phyloP scores from a whole-genome alignment of 352 stramenopile genomes.

The Phytophthora colocasiae region DNA sequence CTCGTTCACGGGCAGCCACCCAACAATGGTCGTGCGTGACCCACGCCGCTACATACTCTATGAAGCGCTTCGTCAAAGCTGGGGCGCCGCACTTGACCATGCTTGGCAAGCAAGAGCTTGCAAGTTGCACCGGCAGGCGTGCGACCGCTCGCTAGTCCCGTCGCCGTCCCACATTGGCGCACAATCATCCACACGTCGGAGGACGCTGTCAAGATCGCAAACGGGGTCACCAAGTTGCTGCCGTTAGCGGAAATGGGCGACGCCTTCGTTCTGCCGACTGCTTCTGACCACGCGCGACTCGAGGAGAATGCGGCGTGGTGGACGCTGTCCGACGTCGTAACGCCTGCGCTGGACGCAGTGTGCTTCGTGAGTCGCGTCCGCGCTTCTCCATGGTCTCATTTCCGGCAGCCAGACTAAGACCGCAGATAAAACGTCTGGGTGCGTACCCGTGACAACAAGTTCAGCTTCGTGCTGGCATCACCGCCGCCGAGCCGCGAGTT shows the following conservation, averaged over 20 bases:
- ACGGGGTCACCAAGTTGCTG: neutral
- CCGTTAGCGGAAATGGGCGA: slow-evolving; percentile 1
- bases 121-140: neutral
- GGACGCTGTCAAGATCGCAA: slow-evolving; percentile 1
- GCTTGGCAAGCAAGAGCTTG: slow-evolving; percentile 21
- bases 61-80: slow-evolving; percentile 23
- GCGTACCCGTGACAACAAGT: slow-evolving; percentile 35
- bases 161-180: neutral
- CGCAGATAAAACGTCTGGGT: slow-evolving; percentile 15
- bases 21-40: slow-evolving; percentile 18
- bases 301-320: neutral
- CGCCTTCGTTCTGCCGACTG: slow-evolving; percentile 10
- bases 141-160: slow-evolving; percentile 10
- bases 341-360: slow-evolving; percentile 15
- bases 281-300: slow-evolving; percentile 20
- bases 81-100: slow-evolving; percentile 23
- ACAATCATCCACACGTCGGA: slow-evolving; percentile 10
- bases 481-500: slow-evolving; percentile 17
- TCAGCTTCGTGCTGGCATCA: slow-evolving; percentile 25
- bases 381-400: slow-evolving; percentile 24
- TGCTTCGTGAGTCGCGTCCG: slow-evolving; percentile 5
- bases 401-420: slow-evolving; percentile 30
- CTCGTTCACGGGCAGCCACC: slow-evolving; percentile 15
- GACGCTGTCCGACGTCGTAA: slow-evolving; percentile 15
- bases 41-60: slow-evolving; percentile 10